Evolutionary conservation across 768 basidiomycete genomes (phyloP).

Genomic region (Tricholoma sp.): DNA sequence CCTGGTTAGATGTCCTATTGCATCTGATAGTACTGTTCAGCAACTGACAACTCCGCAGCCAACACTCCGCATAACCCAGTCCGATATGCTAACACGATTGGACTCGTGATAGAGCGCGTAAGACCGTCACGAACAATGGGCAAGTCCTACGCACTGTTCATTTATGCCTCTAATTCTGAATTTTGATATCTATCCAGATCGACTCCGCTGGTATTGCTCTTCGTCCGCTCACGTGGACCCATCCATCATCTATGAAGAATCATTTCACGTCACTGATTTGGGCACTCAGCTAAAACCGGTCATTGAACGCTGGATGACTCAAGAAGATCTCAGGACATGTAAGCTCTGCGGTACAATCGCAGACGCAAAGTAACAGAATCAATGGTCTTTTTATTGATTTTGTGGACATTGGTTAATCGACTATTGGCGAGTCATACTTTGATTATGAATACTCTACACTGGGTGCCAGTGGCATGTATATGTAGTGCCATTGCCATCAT

Average conservation of each 20-base stretch:
- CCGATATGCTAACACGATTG: slow-evolving; percentile 85
- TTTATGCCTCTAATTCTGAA: neutral
- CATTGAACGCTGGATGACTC: slow-evolving; percentile 78
- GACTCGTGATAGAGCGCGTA: slow-evolving; percentile 85
- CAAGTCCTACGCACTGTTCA: slow-evolving; percentile 25
- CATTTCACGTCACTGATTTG: slow-evolving; percentile 85
- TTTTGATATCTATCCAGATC: slow-evolving; percentile 46
- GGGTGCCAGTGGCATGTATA: neutral
- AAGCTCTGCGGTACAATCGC: slow-evolving; percentile 54
- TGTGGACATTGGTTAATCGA: neutral
- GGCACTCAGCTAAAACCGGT: slow-evolving; percentile 92
- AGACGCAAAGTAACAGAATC: slow-evolving; percentile 26
- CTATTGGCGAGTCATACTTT: neutral
- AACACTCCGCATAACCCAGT: slow-evolving; percentile 98
- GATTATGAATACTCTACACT: no score
- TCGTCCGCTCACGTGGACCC: slow-evolving; percentile 53
- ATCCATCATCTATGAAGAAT: slow-evolving; percentile 77
- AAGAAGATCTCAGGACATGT: slow-evolving; percentile 65
- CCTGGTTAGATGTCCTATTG: slow-evolving; percentile 53
- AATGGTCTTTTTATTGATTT: neutral
- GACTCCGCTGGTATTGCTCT: slow-evolving; percentile 74
- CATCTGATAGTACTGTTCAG: neutral
- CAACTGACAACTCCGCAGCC: slow-evolving; percentile 35
- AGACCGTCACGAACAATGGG: slow-evolving; percentile 74
- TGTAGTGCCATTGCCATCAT: no score